Evolutionary conservation across 805 yeast species (phyloP).

Genomic region (Blastobotrys terrestris): DNA sequence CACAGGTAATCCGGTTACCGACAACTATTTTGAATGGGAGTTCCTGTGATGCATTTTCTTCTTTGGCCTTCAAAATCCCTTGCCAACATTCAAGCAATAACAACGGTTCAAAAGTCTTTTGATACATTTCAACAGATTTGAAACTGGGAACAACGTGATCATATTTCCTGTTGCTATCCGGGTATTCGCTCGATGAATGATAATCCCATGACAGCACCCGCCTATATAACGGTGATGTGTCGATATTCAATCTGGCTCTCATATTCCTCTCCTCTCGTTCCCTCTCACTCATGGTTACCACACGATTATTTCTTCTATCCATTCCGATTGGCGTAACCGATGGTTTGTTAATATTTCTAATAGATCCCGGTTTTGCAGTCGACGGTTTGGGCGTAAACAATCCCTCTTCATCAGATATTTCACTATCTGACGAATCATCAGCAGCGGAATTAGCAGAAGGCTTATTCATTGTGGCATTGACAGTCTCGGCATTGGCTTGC

Average conservation of each 20-base stretch:
- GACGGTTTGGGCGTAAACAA: slow-evolving; percentile 31
- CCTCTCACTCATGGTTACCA: slow-evolving; percentile 29
- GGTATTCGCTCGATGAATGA: slow-evolving; percentile 47
- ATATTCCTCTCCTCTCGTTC: slow-evolving; percentile 66
- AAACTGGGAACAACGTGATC: slow-evolving; percentile 51
- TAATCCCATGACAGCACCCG: slow-evolving; percentile 74
- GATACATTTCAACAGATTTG: slow-evolving; percentile 56
- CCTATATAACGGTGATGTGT: slow-evolving; percentile 66
- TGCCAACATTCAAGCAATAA: slow-evolving; percentile 92
- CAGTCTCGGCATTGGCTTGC: slow-evolving; percentile 8
- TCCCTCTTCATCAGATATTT: slow-evolving; percentile 36
- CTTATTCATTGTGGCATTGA: slow-evolving; percentile 21
- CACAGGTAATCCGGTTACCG: slow-evolving; percentile 78
- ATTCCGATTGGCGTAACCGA: slow-evolving; percentile 3
- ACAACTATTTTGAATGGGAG: slow-evolving; percentile 60
- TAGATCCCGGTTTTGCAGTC: slow-evolving; percentile 25
- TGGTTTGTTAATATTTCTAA: slow-evolving; percentile 12
- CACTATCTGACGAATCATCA: slow-evolving; percentile 36
- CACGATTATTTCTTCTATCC: slow-evolving; percentile 10
- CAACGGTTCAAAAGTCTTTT: slow-evolving; percentile 67
- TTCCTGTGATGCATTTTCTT: slow-evolving; percentile 42
- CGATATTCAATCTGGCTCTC: slow-evolving; percentile 74
- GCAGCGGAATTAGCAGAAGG: slow-evolving; percentile 18
- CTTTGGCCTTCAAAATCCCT: slow-evolving; percentile 66
- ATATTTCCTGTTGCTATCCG: slow-evolving; percentile 38